Percentiles rank a stretch among this genome's conserved stretches.
Evolutionary conservation across 2,329 filamentous ascomycete genomes (phyloP).

Genomic region (Fusarium camptoceras): DNA sequence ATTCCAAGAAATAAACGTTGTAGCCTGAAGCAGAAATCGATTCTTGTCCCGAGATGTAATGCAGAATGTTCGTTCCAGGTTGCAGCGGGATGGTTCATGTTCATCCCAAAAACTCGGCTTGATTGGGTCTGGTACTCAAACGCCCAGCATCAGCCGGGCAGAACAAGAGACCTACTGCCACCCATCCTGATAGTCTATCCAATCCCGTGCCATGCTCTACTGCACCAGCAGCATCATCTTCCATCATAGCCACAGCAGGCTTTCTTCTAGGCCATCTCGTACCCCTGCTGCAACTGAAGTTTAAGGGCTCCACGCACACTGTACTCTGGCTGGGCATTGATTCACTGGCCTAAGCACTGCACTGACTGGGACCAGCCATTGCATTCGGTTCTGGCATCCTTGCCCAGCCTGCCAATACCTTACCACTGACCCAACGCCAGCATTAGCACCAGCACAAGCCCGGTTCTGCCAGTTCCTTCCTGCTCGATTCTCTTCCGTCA

Average conservation of each 20-base stretch:
- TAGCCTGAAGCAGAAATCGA: neutral
- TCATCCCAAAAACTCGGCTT: conserved; percentile 8
- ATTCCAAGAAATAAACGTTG: conserved; percentile 9
- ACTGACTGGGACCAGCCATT: conserved; percentile 24
- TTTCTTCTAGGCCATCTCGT: conserved; percentile 6
- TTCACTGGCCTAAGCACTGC: neutral
- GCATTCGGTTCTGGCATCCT: conserved; percentile 1
- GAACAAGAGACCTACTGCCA: conserved; percentile 41
- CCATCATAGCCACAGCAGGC: conserved; percentile 42
- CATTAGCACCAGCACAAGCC: neutral
- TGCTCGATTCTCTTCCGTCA: conserved; percentile 43
- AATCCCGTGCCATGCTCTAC: conserved; percentile 33
- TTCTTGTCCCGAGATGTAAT: conserved; percentile 5
- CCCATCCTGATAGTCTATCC: conserved; percentile 28
- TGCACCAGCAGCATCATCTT: conserved; percentile 38
- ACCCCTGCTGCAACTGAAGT: conserved; percentile 23
- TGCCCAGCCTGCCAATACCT: neutral
- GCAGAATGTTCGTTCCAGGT: conserved; percentile 11
- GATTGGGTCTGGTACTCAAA: conserved; percentile 26
- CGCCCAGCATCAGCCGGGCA: conserved; percentile 41
- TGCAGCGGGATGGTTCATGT: conserved; percentile 26
- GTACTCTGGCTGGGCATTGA: conserved; percentile 17
- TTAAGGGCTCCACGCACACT: conserved; percentile 35
- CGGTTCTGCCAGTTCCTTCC: conserved; percentile 25
- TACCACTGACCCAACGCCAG: neutral